phyloP scores from a whole-genome alignment of 257 asterid species.

The Hygrophila difformis region DNA sequence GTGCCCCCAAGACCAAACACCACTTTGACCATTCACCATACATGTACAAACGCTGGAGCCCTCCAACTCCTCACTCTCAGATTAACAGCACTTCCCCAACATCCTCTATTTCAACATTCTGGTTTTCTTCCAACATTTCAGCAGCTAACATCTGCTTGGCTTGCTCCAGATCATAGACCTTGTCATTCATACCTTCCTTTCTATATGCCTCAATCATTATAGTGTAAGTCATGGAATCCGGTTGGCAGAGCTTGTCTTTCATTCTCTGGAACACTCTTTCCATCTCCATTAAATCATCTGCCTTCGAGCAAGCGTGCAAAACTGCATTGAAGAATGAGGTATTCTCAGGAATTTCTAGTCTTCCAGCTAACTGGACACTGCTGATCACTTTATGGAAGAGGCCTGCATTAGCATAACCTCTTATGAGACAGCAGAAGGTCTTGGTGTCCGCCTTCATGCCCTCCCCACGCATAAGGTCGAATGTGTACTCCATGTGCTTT shows the following conservation, averaged over 20 bases:
- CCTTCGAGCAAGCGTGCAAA: slow-evolving; percentile 71
- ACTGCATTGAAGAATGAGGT: slow-evolving; percentile 78
- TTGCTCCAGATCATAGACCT: slow-evolving; percentile 66
- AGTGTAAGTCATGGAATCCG: slow-evolving; percentile 63
- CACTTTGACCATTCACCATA: too few species aligned
- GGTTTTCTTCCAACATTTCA: background rate
- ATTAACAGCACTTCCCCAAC: background rate
- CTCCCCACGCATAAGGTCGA: slow-evolving; percentile 80
- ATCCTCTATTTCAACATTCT: background rate
- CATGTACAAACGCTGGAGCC: too few species aligned
- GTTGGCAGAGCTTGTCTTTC: slow-evolving; percentile 62
- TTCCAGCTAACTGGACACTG: slow-evolving; percentile 66
- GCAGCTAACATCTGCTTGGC: slow-evolving; percentile 26
- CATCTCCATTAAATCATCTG: slow-evolving; percentile 87
- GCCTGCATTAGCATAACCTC: slow-evolving; percentile 84
- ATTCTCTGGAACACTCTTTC: slow-evolving; percentile 77
- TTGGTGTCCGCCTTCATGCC: slow-evolving; percentile 76
- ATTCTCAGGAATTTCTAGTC: slow-evolving; percentile 75
- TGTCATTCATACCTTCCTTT: slow-evolving; percentile 84
- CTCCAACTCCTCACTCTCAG: too few species aligned
- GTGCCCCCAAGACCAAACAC: too few species aligned
- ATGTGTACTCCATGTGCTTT: slow-evolving; percentile 70
- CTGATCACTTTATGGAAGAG: slow-evolving; percentile 76
- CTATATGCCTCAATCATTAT: slow-evolving; percentile 70
- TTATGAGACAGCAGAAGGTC: slow-evolving; percentile 76